These are phyloP conservation scores for Nakazawaea holstii DNA, from an alignment of 805 yeast species.

Conservation along the genomic window DNA sequence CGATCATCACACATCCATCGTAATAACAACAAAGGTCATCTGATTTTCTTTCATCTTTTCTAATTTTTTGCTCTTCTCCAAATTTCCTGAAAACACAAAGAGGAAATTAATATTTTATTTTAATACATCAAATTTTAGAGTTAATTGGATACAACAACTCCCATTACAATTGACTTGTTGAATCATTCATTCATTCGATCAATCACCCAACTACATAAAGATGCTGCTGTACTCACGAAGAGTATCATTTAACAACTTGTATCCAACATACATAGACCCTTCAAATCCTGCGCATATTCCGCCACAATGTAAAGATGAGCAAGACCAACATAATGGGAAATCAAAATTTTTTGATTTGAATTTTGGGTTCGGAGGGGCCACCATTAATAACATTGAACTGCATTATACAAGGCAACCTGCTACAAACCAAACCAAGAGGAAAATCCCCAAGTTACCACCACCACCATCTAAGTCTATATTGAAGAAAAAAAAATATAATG, in stretches of 20 bases:
- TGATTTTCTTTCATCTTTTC: not conserved
- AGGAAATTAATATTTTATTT: too few species aligned
- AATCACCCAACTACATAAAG: not conserved
- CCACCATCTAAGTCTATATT: slow-evolving; percentile 34
- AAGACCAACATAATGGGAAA: slow-evolving; percentile 3
- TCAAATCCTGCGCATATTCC: slow-evolving; percentile 14
- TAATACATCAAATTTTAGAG: too few species aligned
- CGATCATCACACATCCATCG: too few species aligned
- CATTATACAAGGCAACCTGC: slow-evolving; percentile 3
- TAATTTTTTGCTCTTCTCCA: too few species aligned
- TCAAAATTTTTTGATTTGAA: slow-evolving; percentile 11
- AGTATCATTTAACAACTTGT: slow-evolving; percentile 39
- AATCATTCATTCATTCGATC: not conserved
- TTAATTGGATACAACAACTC: not conserved
- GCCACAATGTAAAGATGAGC: slow-evolving; percentile 13
- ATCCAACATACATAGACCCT: slow-evolving; percentile 24
- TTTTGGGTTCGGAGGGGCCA: slow-evolving; percentile 21
- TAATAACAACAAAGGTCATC: not conserved
- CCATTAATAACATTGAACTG: slow-evolving; percentile 13
- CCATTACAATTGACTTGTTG: not conserved
- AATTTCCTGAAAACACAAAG: too few species aligned
- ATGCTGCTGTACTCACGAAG: slow-evolving; percentile 25
- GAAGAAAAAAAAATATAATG: slow-evolving; percentile 26
- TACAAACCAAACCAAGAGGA: slow-evolving; percentile 14
- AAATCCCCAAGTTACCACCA: slow-evolving; percentile 20